Evolutionary conservation across 495 filamentous ascomycete species (phyloP).

Genomic region (Lophium mytilinum): DNA sequence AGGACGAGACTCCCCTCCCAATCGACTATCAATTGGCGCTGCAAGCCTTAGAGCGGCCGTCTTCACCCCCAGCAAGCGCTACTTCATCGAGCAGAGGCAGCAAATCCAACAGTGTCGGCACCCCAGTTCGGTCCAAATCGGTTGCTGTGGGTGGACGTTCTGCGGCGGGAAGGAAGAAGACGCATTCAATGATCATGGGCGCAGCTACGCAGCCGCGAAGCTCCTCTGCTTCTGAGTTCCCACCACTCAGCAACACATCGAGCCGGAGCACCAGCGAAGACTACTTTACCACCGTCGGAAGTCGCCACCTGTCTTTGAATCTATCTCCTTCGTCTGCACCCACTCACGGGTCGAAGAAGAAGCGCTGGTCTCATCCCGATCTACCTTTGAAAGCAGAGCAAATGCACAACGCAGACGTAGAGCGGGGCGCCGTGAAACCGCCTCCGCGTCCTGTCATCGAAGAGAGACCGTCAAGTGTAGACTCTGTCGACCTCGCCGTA

Average conservation of each 20-base stretch:
- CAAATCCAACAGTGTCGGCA: constrained; percentile 1
- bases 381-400: constrained; percentile 28
- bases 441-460: constrained; percentile 16
- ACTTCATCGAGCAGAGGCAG: constrained; percentile 16
- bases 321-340: constrained; percentile 3
- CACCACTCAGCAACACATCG: constrained; percentile 6
- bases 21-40: constrained; percentile 26
- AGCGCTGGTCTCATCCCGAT: constrained; percentile 34
- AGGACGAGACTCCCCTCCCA: constrained; percentile 27
- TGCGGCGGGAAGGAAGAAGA: constrained; percentile 13
- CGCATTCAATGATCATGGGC: constrained; percentile 19
- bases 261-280: constrained; percentile 18
- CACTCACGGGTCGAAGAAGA: constrained; percentile 18
- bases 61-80: constrained; percentile 11
- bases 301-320: constrained; percentile 18
- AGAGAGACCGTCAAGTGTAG: constrained; percentile 58
- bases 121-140: constrained; percentile 13
- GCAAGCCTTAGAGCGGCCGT: constrained; percentile 20
- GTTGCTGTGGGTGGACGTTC: constrained; percentile 24
- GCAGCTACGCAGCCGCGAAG: constrained; percentile 6
- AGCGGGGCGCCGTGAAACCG: constrained; percentile 1
- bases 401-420: constrained; percentile 15
- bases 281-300: not conserved
- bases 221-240: constrained; percentile 4
- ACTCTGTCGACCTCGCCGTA: constrained; percentile 78